Conservation (phyloP, 306 rosid genomes). For the Fagus crenata region DNA sequence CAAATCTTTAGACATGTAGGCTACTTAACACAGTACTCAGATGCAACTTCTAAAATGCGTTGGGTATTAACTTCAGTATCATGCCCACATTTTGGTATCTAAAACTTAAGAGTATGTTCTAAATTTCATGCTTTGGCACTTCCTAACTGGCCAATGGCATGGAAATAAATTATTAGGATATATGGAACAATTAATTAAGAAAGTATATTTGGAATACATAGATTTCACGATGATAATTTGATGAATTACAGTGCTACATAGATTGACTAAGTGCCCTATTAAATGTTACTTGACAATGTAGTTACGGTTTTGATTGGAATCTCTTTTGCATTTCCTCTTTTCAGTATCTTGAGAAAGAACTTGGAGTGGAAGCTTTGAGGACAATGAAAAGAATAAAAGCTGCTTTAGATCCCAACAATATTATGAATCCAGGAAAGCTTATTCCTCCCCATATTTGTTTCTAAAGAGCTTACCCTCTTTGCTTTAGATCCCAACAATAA, state of each 20-base stretch:
- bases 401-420: slow-evolving; percentile 84
- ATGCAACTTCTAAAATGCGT: slow-evolving; percentile 16
- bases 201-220: neutral
- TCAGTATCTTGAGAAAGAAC: slow-evolving; percentile 91
- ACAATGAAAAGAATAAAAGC: slow-evolving; percentile 83
- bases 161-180: neutral
- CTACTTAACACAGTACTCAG: slow-evolving; percentile 3
- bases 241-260: neutral
- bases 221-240: neutral
- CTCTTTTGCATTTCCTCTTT: slow-evolving; percentile 12
- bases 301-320: slow-evolving; percentile 9
- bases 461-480: slow-evolving; percentile 33
- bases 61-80: slow-evolving; percentile 17
- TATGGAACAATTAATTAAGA: neutral
- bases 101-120: neutral
- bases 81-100: slow-evolving; percentile 19
- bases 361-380: slow-evolving; percentile 76
- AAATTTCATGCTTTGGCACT: slow-evolving; percentile 17
- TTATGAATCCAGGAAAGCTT: slow-evolving; percentile 95
- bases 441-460: slow-evolving; percentile 91
- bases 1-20: neutral
- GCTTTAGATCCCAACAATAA: slow-evolving; percentile 75
- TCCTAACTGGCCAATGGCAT: slow-evolving; percentile 16
- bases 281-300: slow-evolving; percentile 4
- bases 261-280: slow-evolving; percentile 3